Percentiles rank a stretch among this genome's conserved stretches.
phyloP scores from a whole-genome alignment of 805 yeast species.

The Hanseniaspora jakobsenii region DNA sequence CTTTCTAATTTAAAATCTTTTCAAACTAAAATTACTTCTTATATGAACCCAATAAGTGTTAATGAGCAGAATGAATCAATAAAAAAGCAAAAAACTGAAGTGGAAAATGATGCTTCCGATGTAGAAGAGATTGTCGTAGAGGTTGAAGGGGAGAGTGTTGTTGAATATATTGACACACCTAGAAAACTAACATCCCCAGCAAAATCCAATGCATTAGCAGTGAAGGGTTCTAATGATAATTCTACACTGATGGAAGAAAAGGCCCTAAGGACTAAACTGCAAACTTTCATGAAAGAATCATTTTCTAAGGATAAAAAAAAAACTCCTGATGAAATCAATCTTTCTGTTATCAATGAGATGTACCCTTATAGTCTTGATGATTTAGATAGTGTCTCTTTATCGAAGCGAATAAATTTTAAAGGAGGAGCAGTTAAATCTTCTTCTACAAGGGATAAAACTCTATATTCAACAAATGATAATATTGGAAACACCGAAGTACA shows the following conservation, averaged over 20 bases:
- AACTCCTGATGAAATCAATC: neutral
- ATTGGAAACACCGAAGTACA: constrained; percentile 39
- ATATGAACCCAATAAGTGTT: constrained; percentile 1
- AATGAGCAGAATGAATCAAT: neutral
- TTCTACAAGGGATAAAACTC: constrained; percentile 2
- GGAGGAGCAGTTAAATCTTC: no score
- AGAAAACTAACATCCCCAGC: neutral
- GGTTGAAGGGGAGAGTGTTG: constrained; percentile 17
- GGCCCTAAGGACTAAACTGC: neutral
- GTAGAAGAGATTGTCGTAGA: constrained; percentile 18
- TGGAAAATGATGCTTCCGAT: constrained; percentile 17
- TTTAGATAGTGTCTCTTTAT: neutral
- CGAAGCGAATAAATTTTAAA: no score
- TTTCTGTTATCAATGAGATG: neutral
- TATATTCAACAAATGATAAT: constrained; percentile 29
- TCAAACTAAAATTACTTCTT: constrained; percentile 11
- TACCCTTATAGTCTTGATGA: neutral
- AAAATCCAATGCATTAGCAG: neutral
- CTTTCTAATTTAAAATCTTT: neutral
- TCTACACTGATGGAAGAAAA: neutral
- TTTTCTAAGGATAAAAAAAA: neutral
- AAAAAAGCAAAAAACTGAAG: constrained; percentile 17
- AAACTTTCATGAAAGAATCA: neutral
- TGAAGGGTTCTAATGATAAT: neutral
- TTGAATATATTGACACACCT: constrained; percentile 1